Conservation (phyloP, 2,329 filamentous ascomycete species). For the Apiospora phragmitis region DNA sequence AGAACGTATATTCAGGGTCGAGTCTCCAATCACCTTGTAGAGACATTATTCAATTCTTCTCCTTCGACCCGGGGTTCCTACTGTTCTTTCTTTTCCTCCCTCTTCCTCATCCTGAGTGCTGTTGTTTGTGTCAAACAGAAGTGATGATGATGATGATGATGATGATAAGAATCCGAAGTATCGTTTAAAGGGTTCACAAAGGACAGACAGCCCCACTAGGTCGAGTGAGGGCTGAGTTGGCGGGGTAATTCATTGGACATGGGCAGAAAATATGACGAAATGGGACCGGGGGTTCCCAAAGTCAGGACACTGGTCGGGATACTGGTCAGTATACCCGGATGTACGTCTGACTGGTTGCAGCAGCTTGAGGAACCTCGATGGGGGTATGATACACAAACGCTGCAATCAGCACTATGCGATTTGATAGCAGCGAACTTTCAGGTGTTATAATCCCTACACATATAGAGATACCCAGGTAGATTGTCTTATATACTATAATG, state of each 20-base stretch:
- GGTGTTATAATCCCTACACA: background rate
- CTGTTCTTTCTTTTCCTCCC: background rate
- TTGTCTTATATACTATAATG: background rate
- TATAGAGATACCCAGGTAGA: background rate
- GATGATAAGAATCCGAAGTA: background rate
- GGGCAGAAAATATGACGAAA: conserved; percentile 1
- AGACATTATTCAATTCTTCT: background rate
- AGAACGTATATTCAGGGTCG: background rate
- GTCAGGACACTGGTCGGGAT: no score
- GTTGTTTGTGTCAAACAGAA: background rate
- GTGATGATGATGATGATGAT: background rate
- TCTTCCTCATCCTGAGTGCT: background rate
- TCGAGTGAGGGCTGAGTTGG: background rate
- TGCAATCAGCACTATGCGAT: background rate
- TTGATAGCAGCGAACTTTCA: background rate
- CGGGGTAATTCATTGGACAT: background rate
- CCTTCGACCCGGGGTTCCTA: background rate
- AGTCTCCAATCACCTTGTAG: background rate
- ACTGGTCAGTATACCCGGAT: background rate
- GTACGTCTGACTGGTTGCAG: background rate
- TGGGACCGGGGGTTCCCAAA: conserved; percentile 1
- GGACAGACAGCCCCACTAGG: background rate
- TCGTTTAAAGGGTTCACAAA: background rate
- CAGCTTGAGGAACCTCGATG: background rate
- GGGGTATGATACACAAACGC: background rate